These are phyloP conservation scores for Sistotremastrum suecicum DNA, from an alignment of 768 basidiomycete genomes.

Conservation along the genomic window DNA sequence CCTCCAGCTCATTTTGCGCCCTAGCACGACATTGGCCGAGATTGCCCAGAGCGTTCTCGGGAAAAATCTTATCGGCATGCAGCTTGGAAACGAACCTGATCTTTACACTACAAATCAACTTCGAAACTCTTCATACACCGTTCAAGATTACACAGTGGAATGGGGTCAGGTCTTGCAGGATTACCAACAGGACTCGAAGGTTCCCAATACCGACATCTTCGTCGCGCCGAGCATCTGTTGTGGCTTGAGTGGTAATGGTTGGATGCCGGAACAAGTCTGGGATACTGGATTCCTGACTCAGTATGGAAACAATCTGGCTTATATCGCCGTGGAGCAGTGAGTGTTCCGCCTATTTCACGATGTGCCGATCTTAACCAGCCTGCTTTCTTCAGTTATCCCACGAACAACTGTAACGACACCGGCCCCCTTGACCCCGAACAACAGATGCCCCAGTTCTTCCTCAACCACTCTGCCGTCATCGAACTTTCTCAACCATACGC, in stretches of 20 bases:
- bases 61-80: conserved; percentile 46
- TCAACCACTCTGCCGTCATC: conserved; percentile 42
- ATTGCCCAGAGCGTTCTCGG: conserved; percentile 50
- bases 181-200: conserved; percentile 23
- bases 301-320: conserved; percentile 27
- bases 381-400: conserved; percentile 32
- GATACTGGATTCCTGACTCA: conserved; percentile 33
- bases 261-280: conserved; percentile 39
- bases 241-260: conserved; percentile 17
- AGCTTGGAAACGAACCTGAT: conserved; percentile 72
- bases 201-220: conserved; percentile 31
- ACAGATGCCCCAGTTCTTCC: conserved; percentile 33
- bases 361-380: background rate
- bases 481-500: conserved; percentile 39
- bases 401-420: conserved; percentile 45
- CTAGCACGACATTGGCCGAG: conserved; percentile 25
- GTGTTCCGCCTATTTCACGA: background rate
- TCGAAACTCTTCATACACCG: conserved; percentile 11
- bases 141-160: conserved; percentile 35
- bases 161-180: conserved; percentile 34
- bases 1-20: too few relatives aligned
- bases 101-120: conserved; percentile 33
- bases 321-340: conserved; percentile 43
- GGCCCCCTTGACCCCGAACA: conserved; percentile 31
- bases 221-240: conserved; percentile 53